Percentiles rank a stretch among this genome's conserved stretches.
Evolutionary conservation across 2,329 filamentous ascomycete genomes (phyloP).

Genomic region (Davidsoniella australis): DNA sequence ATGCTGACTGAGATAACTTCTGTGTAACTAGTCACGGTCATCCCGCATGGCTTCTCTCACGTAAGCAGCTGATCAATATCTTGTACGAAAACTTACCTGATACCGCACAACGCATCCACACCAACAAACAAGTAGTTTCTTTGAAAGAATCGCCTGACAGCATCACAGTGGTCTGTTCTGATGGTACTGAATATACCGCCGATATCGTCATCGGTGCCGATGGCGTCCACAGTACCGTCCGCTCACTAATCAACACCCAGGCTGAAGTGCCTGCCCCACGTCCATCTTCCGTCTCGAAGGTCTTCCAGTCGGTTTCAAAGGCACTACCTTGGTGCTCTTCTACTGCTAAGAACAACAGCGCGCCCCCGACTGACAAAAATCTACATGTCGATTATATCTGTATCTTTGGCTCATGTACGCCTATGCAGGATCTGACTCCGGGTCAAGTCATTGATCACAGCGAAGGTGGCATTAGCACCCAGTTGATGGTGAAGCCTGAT

Average conservation of each 20-base stretch:
- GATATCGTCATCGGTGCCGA: constrained; percentile 26
- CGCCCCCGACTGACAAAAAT: too few relatives aligned
- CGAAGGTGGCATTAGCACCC: background rate
- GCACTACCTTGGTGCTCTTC: background rate
- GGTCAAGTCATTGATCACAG: background rate
- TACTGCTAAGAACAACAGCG: too few relatives aligned
- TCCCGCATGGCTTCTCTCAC: constrained; percentile 15
- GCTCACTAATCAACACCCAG: constrained; percentile 8
- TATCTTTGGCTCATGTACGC: background rate
- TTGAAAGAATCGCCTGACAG: constrained; percentile 13
- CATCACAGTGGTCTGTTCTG: constrained; percentile 19
- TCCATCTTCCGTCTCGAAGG: too few relatives aligned
- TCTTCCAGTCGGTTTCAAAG: background rate
- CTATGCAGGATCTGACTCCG: background rate
- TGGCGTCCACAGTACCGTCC: constrained; percentile 24
- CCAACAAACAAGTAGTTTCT: constrained; percentile 13
- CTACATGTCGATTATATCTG: too few relatives aligned
- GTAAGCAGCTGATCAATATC: constrained; percentile 13
- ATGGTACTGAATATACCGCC: constrained; percentile 21
- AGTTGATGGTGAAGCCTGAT: background rate
- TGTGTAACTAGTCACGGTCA: constrained; percentile 14
- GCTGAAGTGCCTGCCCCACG: background rate
- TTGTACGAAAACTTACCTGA: constrained; percentile 15
- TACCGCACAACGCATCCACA: constrained; percentile 13
- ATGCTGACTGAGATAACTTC: background rate